Evolutionary conservation across 2,329 filamentous ascomycete species (phyloP), one percentile per base, ranked within the genome.

Genomic region (Colletotrichum sp.): DNA sequence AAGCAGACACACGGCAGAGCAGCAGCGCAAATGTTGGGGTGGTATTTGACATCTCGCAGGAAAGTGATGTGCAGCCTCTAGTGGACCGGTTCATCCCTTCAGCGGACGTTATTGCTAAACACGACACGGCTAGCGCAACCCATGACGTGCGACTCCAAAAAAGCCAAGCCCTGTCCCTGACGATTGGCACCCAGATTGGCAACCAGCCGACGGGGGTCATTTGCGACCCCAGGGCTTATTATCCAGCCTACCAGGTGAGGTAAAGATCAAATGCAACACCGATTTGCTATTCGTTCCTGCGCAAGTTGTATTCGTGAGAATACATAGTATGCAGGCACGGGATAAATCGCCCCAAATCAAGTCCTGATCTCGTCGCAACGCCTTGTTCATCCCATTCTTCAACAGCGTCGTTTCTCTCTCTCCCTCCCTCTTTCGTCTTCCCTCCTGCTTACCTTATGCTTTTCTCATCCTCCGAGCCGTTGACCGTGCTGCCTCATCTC

Each of bases 71-170:
- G 64, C 48, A 12, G 36, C 28, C 16, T 44, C 71, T 62, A 28
- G 57, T 64, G 57, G 32, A 72, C n/a, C 39, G 6, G 73, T 73
- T 73, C 69, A 64, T 73, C 73, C 63, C 55, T 72, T 59, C 69
- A 65, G 52, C 32, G 30, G 36, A 39, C 28, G 60, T 60, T 64
- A 39, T 18, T 75, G 48, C 22, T 72, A 52, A 63, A 64, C 57
- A 68, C 73, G 63, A 68, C 30, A 72, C 68, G 39, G 63, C 34
- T 62, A 57, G 34, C 55, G 67, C 26, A 57, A 32, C 18, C 24
- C 44, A 73, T 73, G 71, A 75, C 72, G 72, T 71, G 48, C n/a
- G 44, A 48, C 32, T 52, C 36, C 57, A 30, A 36, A 32, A 60
- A 16, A 63, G 57, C 24, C 55, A 63, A 62, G 24, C 18, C 36